A percentile compares a stretch with the other conserved stretches of the same genome.
phyloP scores from a whole-genome alignment of 345 rosid genomes.

The Brassica napus region DNA sequence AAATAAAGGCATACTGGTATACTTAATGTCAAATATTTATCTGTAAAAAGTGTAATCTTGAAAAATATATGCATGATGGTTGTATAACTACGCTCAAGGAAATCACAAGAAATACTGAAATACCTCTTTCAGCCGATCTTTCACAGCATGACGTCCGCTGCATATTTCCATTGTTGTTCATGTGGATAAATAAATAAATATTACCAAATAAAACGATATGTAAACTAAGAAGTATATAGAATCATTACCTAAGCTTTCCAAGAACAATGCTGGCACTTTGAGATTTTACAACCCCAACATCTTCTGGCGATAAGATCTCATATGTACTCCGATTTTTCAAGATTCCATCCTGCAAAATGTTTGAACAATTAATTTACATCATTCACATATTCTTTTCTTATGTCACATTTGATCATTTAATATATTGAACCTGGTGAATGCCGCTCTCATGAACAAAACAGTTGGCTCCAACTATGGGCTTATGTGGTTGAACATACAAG shows the following conservation, averaged over 20 bases:
- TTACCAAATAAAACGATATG: not conserved
- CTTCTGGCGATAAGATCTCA: slow-evolving; percentile 86
- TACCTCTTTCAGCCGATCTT: slow-evolving; percentile 60
- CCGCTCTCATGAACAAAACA: slow-evolving; percentile 77
- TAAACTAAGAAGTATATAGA: not conserved
- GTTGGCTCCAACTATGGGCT: slow-evolving; percentile 77
- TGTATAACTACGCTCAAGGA: not conserved
- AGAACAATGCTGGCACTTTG: slow-evolving; percentile 75
- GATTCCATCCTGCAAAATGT: slow-evolving; percentile 75
- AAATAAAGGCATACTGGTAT: not conserved
- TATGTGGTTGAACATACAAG: slow-evolving; percentile 77
- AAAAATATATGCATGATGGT: not conserved
- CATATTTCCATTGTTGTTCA: not conserved
- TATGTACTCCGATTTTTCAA: slow-evolving; percentile 82
- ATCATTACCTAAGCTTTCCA: slow-evolving; percentile 71
- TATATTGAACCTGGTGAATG: slow-evolving; percentile 68
- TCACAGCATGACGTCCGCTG: slow-evolving; percentile 95
- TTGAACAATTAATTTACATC: not conserved
- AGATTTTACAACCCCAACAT: slow-evolving; percentile 71
- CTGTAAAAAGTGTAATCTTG: not conserved
- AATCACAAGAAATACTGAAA: slow-evolving; percentile 21
- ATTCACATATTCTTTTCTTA: not conserved
- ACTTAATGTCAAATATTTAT: not conserved
- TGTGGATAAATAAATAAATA: not conserved
- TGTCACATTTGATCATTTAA: not conserved